Conservation (phyloP, 2,329 filamentous ascomycete species). For the Lojkania enalia region DNA sequence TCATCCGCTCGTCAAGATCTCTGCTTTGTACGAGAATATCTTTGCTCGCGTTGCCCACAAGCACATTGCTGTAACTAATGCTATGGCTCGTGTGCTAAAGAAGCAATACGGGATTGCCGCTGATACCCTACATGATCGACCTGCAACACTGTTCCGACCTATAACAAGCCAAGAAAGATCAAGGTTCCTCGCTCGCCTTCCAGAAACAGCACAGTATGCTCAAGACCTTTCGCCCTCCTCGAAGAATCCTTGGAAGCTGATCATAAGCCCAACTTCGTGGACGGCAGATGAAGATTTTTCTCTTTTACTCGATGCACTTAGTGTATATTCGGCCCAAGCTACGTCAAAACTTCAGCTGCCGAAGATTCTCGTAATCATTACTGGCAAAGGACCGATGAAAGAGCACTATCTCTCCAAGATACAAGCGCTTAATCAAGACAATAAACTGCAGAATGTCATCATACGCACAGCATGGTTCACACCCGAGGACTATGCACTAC, state of each 20-base stretch:
- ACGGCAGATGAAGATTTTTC: constrained; percentile 95
- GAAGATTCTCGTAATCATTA: constrained; percentile 83
- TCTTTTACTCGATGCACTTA: constrained; percentile 79
- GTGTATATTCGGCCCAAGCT: constrained; percentile 66
- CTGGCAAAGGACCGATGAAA: constrained; percentile 88
- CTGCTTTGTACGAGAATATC: constrained; percentile 74
- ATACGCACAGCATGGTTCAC: constrained; percentile 85
- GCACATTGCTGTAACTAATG: constrained; percentile 86
- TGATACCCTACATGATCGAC: constrained; percentile 70
- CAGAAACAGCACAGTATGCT: constrained; percentile 65
- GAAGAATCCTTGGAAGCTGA: constrained; percentile 63
- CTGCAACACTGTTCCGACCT: constrained; percentile 79
- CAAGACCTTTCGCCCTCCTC: constrained; percentile 55
- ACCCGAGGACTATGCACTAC: constrained; percentile 77
- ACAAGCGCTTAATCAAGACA: constrained; percentile 59
- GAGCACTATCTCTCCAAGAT: constrained; percentile 72
- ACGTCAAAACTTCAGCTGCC: constrained; percentile 58
- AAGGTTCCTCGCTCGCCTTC: constrained; percentile 66
- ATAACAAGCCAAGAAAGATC: constrained; percentile 50
- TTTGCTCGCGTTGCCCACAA: constrained; percentile 70
- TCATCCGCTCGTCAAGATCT: constrained; percentile 77
- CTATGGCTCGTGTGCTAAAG: constrained; percentile 77
- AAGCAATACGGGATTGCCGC: constrained; percentile 67
- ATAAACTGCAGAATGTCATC: constrained; percentile 69
- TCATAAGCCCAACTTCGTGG: constrained; percentile 96